Evolutionary conservation across 495 filamentous ascomycete genomes (phyloP).

Genomic region (Lepidopterella palustris): DNA sequence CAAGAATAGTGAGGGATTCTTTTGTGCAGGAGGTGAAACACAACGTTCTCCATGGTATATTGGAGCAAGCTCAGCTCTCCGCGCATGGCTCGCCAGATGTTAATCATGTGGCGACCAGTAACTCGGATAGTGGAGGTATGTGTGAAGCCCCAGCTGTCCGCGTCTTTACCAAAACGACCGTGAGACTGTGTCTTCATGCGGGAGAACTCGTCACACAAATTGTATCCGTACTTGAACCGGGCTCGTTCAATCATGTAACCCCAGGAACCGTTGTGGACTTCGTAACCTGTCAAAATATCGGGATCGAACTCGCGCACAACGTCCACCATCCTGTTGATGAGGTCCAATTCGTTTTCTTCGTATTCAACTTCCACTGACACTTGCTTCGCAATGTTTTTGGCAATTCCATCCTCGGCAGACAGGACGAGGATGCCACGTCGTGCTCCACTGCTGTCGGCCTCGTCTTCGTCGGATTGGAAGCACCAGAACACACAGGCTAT

Average conservation of each 20-base stretch:
- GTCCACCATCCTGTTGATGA: conserved; percentile 75
- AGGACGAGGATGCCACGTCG: conserved; percentile 63
- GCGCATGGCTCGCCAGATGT: conserved; percentile 95
- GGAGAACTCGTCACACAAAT: conserved; percentile 84
- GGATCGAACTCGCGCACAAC: conserved; percentile 81
- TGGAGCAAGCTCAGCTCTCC: conserved; percentile 83
- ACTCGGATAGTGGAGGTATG: conserved; percentile 80
- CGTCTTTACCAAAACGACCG: conserved; percentile 76
- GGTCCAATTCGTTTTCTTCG: conserved; percentile 73
- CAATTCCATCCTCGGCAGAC: conserved; percentile 48
- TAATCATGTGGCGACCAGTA: conserved; percentile 91
- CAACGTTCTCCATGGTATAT: conserved; percentile 96
- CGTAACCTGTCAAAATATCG: conserved; percentile 91
- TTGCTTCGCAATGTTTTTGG: conserved; percentile 45
- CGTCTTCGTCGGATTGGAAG: conserved; percentile 64
- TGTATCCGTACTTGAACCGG: conserved; percentile 75
- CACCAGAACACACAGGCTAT: conserved; percentile 91
- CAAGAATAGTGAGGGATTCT: conserved; percentile 85
- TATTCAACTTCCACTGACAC: conserved; percentile 58
- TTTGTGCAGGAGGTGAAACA: conserved; percentile 84
- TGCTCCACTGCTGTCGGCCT: conserved; percentile 48
- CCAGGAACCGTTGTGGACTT: conserved; percentile 91
- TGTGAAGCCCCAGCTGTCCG: conserved; percentile 87
- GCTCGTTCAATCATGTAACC: conserved; percentile 92
- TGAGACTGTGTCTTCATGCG: conserved; percentile 76